phyloP scores from a whole-genome alignment of 2,329 filamentous ascomycete species.

The Ophiostoma triangulosporum region DNA sequence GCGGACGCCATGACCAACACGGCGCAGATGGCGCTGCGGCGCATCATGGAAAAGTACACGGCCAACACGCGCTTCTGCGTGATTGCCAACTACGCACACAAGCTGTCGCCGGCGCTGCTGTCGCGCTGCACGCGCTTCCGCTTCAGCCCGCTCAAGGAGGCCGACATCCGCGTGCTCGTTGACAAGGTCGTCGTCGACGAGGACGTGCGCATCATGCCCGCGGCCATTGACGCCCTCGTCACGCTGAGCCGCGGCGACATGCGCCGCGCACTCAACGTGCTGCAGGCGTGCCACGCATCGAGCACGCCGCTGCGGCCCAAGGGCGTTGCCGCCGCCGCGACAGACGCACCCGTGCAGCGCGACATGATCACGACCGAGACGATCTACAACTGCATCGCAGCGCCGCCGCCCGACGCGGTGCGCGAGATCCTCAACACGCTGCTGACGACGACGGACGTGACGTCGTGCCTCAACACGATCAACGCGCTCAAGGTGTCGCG shows the following conservation, averaged over 20 bases:
- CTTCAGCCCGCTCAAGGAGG: constrained; percentile 84
- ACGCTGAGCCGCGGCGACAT: constrained; percentile 89
- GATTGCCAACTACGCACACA: constrained; percentile 98
- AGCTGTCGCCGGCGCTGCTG: constrained; percentile 81
- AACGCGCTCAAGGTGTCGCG: constrained; percentile 75
- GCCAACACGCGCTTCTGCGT: constrained; percentile 96
- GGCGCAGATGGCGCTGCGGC: constrained; percentile 88
- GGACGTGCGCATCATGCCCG: constrained; percentile 64
- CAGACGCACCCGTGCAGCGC: constrained; percentile 51
- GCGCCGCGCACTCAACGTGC: constrained; percentile 83
- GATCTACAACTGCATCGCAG: constrained; percentile 96
- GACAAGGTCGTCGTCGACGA: constrained; percentile 86
- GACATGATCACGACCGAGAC: constrained; percentile 78
- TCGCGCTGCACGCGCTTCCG: constrained; percentile 90
- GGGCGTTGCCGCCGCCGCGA: constrained; percentile 20
- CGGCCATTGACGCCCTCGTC: constrained; percentile 73
- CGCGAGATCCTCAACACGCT: constrained; percentile 72
- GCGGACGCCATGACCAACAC: constrained; percentile 99
- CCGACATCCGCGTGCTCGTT: constrained; percentile 71
- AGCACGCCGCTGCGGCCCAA: constrained; percentile 57
- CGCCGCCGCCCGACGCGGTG: constrained; percentile 82
- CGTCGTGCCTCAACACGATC: constrained; percentile 74
- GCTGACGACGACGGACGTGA: constrained; percentile 74
- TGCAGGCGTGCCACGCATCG: constrained; percentile 92
- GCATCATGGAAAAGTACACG: constrained; percentile 99